Conservation (phyloP, 768 basidiomycete species). For the Boletellus emodensis region DNA sequence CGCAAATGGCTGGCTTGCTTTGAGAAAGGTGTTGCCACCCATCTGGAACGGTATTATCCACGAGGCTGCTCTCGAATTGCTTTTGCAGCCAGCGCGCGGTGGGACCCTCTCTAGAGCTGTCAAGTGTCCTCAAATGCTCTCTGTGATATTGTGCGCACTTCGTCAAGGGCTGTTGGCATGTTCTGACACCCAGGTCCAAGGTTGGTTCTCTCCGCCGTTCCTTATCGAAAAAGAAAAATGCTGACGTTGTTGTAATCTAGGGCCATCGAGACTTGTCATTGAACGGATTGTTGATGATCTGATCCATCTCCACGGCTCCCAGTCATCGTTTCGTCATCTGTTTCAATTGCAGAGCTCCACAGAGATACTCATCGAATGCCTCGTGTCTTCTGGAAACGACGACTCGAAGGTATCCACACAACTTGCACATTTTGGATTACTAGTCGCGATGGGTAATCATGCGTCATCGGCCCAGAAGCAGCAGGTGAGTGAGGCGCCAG, state of each 20-base stretch:
- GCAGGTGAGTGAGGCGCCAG: constrained; percentile 45
- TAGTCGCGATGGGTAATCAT: constrained; percentile 60
- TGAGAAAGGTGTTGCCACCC: constrained; percentile 63
- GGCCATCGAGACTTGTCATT: constrained; percentile 17
- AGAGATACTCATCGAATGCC: constrained; percentile 62
- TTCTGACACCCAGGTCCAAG: constrained; percentile 17
- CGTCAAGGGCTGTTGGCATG: constrained; percentile 48
- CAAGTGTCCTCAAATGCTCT: constrained; percentile 64
- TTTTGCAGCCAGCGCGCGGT: constrained; percentile 46
- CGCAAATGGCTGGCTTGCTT: constrained; percentile 76
- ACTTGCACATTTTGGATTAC: constrained; percentile 62
- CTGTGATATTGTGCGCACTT: constrained; percentile 67
- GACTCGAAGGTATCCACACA: constrained; percentile 51
- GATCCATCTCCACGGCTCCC: constrained; percentile 63
- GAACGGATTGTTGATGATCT: constrained; percentile 56
- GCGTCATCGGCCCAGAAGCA: constrained; percentile 65
- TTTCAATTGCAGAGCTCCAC: constrained; percentile 73
- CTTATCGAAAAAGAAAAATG: no score
- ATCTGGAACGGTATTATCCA: constrained; percentile 71
- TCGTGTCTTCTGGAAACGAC: constrained; percentile 40
- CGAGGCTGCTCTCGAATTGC: constrained; percentile 60
- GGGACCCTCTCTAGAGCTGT: constrained; percentile 30
- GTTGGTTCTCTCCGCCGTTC: background rate
- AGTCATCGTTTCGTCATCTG: constrained; percentile 61
- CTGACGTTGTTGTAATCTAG: constrained; percentile 10